Percentiles rank a stretch among this genome's conserved stretches.
Conservation (phyloP, 1,284 basidiomycete genomes). For the Gymnopus androsaceus region DNA sequence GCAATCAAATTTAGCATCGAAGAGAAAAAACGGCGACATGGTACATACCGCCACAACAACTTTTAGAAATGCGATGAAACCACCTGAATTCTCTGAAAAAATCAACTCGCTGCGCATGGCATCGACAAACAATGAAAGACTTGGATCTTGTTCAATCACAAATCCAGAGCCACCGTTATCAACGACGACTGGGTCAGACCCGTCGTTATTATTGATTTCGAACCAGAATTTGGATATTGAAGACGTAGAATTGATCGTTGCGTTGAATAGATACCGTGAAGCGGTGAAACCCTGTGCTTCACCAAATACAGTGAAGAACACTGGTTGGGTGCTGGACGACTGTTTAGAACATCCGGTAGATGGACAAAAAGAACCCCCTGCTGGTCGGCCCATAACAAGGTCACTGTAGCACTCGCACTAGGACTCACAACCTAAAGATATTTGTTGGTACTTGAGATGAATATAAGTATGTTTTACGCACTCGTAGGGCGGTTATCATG, state of each 20-base stretch:
- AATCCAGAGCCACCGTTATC: conserved; percentile 10
- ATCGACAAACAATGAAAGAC: conserved; percentile 1
- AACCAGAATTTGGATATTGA: not conserved
- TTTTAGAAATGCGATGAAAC: not conserved
- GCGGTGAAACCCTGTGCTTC: not conserved
- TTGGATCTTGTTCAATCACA: conserved; percentile 11
- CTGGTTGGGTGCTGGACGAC: not conserved
- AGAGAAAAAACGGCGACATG: too few species aligned
- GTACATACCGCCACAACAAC: not conserved
- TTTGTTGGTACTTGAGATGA: not conserved
- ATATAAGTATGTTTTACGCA: not conserved
- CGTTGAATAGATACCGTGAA: not conserved
- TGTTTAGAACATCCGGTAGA: conserved; percentile 6
- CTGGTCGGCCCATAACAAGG: conserved; percentile 11
- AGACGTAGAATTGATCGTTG: not conserved
- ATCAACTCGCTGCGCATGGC: not conserved
- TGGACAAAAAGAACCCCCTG: conserved; percentile 9
- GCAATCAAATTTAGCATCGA: too few species aligned
- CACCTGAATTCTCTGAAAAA: not conserved
- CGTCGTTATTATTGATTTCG: not conserved
- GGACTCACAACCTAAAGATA: not conserved
- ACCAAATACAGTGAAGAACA: not conserved
- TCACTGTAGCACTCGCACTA: not conserved
- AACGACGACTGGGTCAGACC: not conserved
- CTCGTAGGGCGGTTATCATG: conserved; percentile 4